phyloP scores from a whole-genome alignment of 495 filamentous ascomycete genomes.

The Lindgomyces ingoldianus region DNA sequence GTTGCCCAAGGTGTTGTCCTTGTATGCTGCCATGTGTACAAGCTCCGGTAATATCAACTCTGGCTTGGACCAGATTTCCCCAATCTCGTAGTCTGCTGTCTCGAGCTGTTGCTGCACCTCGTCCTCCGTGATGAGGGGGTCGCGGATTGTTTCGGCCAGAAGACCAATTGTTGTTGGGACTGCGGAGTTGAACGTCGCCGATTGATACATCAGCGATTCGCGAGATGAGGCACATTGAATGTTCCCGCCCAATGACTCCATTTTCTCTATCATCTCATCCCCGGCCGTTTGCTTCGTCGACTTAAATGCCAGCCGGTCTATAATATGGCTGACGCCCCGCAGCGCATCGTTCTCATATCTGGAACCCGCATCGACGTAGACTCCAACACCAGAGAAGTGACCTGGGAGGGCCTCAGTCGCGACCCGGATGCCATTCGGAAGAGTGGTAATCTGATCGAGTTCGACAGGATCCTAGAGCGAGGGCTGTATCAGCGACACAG shows the following conservation, averaged over 20 bases:
- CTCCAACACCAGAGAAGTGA: constrained; percentile 91
- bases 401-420: constrained; percentile 95
- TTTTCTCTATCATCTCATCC: constrained; percentile 81
- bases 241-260: constrained; percentile 88
- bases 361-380: constrained; percentile 96
- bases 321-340: constrained; percentile 90
- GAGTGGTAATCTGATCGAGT: constrained; percentile 82
- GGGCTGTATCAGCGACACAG: too few relatives aligned
- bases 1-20: constrained; percentile 92
- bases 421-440: constrained; percentile 91
- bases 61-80: constrained; percentile 96
- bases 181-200: constrained; percentile 93
- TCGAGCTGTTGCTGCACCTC: constrained; percentile 84
- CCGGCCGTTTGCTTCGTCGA: constrained; percentile 72
- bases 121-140: constrained; percentile 84
- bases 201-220: constrained; percentile 98
- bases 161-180: constrained; percentile 81
- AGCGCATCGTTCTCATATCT: constrained; percentile 86
- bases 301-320: constrained; percentile 95
- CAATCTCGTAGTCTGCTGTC: constrained; percentile 92
- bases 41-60: constrained; percentile 95
- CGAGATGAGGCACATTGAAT: constrained; percentile 94
- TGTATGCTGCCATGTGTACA: constrained; percentile 91
- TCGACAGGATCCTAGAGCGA: constrained; percentile 75
- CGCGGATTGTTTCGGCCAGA: constrained; percentile 90